Evolutionary conservation across 495 filamentous ascomycete genomes (phyloP).

Genomic region (Aspergillus cristatus): DNA sequence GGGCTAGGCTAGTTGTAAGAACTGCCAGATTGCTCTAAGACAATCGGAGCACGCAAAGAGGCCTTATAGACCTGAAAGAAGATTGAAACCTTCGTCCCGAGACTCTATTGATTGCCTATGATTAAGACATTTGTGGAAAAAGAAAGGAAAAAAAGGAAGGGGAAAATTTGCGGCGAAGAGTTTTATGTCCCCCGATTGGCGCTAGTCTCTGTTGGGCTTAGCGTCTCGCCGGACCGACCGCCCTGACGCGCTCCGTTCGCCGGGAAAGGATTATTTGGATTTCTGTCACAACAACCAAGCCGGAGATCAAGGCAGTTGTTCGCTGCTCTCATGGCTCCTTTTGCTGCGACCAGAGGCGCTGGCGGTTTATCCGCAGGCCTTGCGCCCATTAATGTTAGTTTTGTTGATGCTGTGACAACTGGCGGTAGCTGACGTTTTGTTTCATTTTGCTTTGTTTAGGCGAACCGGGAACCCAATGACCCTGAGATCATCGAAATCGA

Average conservation of each 20-base stretch:
- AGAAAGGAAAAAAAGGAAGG: conserved; percentile 44
- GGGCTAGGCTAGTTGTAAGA: conserved; percentile 57
- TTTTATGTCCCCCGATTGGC: conserved; percentile 10
- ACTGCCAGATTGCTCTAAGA: conserved; percentile 75
- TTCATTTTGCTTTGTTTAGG: conserved; percentile 1
- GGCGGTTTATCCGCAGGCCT: conserved; percentile 14
- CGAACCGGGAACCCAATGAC: conserved; percentile 13
- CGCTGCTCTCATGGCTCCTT: conserved; percentile 19
- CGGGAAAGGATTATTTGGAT: too few species aligned
- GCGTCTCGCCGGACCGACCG: conserved; percentile 22
- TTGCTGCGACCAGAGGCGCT: conserved; percentile 12
- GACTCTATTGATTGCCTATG: conserved; percentile 99
- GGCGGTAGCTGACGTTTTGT: background rate
- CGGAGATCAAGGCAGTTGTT: too few species aligned
- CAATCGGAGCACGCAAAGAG: conserved; percentile 97
- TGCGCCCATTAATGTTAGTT: conserved; percentile 20
- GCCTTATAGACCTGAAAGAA: conserved; percentile 84
- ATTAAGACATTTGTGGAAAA: conserved; percentile 68
- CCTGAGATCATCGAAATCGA: conserved; percentile 35
- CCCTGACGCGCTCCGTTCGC: conserved; percentile 19
- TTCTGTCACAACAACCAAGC: background rate
- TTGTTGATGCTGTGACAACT: conserved; percentile 3
- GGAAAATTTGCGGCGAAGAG: conserved; percentile 17
- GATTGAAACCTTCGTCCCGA: conserved; percentile 90
- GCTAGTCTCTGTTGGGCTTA: conserved; percentile 25